These are phyloP conservation scores for Zopfochytrium polystomum DNA, from an alignment of 371 early-diverging fungal species.

Conservation along the genomic window DNA sequence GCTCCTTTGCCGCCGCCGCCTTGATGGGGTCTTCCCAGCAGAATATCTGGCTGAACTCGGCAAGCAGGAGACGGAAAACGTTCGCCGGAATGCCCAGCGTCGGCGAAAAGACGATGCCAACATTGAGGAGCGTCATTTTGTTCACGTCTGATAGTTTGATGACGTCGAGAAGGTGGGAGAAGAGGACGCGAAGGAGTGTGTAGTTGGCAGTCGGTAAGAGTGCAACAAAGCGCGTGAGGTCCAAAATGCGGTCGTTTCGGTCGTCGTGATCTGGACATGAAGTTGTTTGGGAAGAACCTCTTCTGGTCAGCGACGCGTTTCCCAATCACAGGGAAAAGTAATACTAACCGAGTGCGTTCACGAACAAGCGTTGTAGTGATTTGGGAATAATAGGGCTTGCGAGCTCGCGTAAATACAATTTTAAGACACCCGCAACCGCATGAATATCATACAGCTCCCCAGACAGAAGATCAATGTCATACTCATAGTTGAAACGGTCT, in stretches of 20 bases:
- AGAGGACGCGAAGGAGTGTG: conserved; percentile 76
- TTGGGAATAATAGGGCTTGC: conserved; percentile 81
- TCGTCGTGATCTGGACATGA: conserved; percentile 59
- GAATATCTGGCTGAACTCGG: conserved; percentile 85
- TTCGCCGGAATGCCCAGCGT: conserved; percentile 88
- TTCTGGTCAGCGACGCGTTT: conserved; percentile 1
- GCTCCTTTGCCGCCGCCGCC: conserved; percentile 9
- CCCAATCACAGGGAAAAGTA: background rate
- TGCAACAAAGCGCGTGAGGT: conserved; percentile 75
- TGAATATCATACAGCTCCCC: conserved; percentile 80
- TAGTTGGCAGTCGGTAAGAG: conserved; percentile 82
- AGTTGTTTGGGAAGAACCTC: background rate
- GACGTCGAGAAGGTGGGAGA: conserved; percentile 82
- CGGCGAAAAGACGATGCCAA: conserved; percentile 92
- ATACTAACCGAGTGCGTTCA: conserved; percentile 40
- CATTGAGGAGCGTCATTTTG: conserved; percentile 93
- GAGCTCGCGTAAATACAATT: conserved; percentile 86
- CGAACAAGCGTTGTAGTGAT: conserved; percentile 70
- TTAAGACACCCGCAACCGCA: conserved; percentile 86
- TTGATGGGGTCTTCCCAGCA: conserved; percentile 26
- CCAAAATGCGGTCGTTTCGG: conserved; percentile 65
- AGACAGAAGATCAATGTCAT: conserved; percentile 57
- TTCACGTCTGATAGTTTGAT: conserved; percentile 77
- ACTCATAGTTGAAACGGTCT: conserved; percentile 70
- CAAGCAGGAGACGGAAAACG: conserved; percentile 81